Percentiles rank a stretch among this genome's conserved stretches.
Evolutionary conservation across 2,329 filamentous ascomycete species (phyloP).

Genomic region (Grosmannia penicillata): DNA sequence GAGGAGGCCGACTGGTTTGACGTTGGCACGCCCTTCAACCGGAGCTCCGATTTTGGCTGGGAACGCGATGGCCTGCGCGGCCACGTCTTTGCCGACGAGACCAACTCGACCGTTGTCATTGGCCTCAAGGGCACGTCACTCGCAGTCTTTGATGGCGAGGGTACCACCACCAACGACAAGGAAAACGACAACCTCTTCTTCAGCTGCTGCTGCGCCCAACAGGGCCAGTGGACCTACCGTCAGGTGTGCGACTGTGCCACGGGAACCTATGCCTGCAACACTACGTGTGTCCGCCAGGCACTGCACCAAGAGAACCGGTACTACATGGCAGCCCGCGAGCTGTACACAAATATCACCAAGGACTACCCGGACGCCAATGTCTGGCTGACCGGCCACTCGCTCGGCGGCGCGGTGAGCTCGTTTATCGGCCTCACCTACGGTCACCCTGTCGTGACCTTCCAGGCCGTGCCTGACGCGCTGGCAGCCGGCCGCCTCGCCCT

Average conservation of each 20-base stretch:
- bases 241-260: slow-evolving; percentile 90
- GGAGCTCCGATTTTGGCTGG: slow-evolving; percentile 86
- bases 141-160: slow-evolving; percentile 90
- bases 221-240: slow-evolving; percentile 77
- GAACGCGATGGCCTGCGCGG: slow-evolving; percentile 75
- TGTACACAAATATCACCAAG: slow-evolving; percentile 84
- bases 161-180: slow-evolving; percentile 95
- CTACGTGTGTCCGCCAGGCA: slow-evolving; percentile 68
- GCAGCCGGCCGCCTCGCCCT: slow-evolving; percentile 74
- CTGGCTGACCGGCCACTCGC: slow-evolving; percentile 84
- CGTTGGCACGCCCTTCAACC: slow-evolving; percentile 65
- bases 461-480: slow-evolving; percentile 82
- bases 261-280: slow-evolving; percentile 77
- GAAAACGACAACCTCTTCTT: slow-evolving; percentile 96
- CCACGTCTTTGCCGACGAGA: slow-evolving; percentile 80
- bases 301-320: slow-evolving; percentile 76
- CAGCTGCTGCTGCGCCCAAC: slow-evolving; percentile 92
- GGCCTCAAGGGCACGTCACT: slow-evolving; percentile 83
- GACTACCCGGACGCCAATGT: slow-evolving; percentile 73
- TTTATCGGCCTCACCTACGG: slow-evolving; percentile 85
- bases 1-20: slow-evolving; percentile 69
- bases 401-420: slow-evolving; percentile 81
- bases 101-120: slow-evolving; percentile 77
- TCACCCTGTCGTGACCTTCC: slow-evolving; percentile 78
- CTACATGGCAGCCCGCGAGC: slow-evolving; percentile 74